A percentile compares a stretch with the other conserved stretches of the same genome.
Evolutionary conservation across 352 stramenopile genomes (phyloP).

Genomic region (Pythium grandisporangium): DNA sequence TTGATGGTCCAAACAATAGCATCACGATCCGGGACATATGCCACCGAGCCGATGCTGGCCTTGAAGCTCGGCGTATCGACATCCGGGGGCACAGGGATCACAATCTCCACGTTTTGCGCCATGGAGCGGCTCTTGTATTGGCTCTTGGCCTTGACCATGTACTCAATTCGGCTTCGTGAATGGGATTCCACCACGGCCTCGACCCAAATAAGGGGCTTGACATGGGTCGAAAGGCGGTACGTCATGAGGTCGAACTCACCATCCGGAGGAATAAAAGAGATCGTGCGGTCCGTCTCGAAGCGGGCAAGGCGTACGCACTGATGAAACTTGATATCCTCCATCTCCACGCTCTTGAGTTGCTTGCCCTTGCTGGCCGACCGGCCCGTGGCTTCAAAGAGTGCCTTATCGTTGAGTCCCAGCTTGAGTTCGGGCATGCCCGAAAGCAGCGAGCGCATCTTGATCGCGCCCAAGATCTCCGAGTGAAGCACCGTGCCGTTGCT

Average conservation of each 20-base stretch:
- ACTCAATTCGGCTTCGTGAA: conserved; percentile 95
- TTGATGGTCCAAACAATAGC: conserved; percentile 99
- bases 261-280: conserved; percentile 99
- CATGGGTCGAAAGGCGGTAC: conserved; percentile 96
- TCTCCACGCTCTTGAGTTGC: conserved; percentile 86
- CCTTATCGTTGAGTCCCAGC: conserved; percentile 99
- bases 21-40: conserved; percentile 98
- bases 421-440: conserved; percentile 99
- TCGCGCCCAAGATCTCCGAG: conserved; percentile 96
- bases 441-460: conserved; percentile 99
- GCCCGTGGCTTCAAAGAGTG: conserved; percentile 97
- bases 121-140: conserved; percentile 99
- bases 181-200: conserved; percentile 98
- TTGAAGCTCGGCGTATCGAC: conserved; percentile 99
- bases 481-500: conserved; percentile 97
- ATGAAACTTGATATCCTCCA: conserved; percentile 99
- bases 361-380: conserved; percentile 87
- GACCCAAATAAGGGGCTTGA: conserved; percentile 99
- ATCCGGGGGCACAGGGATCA: conserved; percentile 98
- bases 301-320: conserved; percentile 97
- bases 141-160: conserved; percentile 97
- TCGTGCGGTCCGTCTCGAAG: conserved; percentile 99
- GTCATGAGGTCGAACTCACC: conserved; percentile 99
- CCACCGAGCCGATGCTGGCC: conserved; percentile 95
- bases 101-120: conserved; percentile 99